Evolutionary conservation across 768 basidiomycete species (phyloP).

Genomic region (Cantharellus anzutake): DNA sequence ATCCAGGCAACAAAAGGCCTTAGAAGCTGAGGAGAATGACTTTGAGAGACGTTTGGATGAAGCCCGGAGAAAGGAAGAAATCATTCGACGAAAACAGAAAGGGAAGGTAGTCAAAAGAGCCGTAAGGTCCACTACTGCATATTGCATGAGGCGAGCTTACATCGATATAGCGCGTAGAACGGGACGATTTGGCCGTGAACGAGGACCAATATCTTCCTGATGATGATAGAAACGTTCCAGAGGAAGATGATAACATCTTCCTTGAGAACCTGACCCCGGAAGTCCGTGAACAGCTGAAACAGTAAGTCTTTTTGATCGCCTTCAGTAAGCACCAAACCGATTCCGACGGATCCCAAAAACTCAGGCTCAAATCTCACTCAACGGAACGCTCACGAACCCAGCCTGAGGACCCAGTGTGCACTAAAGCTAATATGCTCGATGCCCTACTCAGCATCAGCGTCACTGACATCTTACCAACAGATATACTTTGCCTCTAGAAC

Average conservation of each 20-base stretch:
- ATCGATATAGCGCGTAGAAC: conserved; percentile 6
- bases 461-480: conserved; percentile 15
- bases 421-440: conserved; percentile 17
- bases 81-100: conserved; percentile 30
- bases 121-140: conserved; percentile 21
- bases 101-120: conserved; percentile 32
- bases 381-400: no score
- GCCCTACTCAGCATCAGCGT: background rate
- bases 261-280: conserved; percentile 50
- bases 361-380: no score
- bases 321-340: no score
- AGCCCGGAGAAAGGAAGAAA: conserved; percentile 45
- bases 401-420: conserved; percentile 37
- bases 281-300: conserved; percentile 60
- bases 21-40: conserved; percentile 48
- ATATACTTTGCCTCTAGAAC: conserved; percentile 91
- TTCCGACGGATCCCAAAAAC: no score
- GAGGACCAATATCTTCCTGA: conserved; percentile 66
- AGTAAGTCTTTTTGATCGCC: conserved; percentile 25
- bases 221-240: conserved; percentile 14
- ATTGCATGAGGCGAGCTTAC: background rate
- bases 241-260: background rate
- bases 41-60: conserved; percentile 38
- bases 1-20: conserved; percentile 38
- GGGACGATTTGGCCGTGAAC: conserved; percentile 20